Conservation (phyloP, 441 rosid species). For the Melastoma candidum region DNA sequence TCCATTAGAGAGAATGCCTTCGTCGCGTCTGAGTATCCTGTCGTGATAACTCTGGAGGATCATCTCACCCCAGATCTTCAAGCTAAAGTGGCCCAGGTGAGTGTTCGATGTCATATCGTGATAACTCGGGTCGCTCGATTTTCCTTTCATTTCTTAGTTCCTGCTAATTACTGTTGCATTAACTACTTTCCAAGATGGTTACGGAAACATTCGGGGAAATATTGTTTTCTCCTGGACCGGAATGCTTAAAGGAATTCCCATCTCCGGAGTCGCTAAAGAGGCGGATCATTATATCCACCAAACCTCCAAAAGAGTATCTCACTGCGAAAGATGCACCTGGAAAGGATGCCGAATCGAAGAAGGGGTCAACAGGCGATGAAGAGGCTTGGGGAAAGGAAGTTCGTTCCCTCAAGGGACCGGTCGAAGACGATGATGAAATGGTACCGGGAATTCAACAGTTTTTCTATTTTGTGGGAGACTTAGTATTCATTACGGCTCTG, state of each 20-base stretch:
- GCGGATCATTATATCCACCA: slow-evolving; percentile 12
- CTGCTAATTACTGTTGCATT: too few relatives aligned
- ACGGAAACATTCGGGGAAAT: slow-evolving; percentile 12
- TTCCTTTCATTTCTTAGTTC: too few relatives aligned
- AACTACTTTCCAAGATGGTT: slow-evolving; percentile 7
- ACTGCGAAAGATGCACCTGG: slow-evolving; percentile 3
- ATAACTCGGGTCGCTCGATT: too few relatives aligned
- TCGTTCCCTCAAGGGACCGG: background rate
- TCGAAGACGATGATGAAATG: too few relatives aligned
- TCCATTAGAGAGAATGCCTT: slow-evolving; percentile 15
- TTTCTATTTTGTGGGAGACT: too few relatives aligned
- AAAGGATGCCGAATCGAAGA: slow-evolving; percentile 3
- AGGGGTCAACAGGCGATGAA: background rate
- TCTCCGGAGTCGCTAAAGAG: slow-evolving; percentile 9
- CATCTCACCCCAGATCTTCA: slow-evolving; percentile 19
- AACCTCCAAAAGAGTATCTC: slow-evolving; percentile 14
- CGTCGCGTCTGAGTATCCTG: slow-evolving; percentile 14
- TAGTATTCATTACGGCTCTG: too few relatives aligned
- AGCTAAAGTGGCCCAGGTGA: slow-evolving; percentile 11
- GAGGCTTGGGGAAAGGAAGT: slow-evolving; percentile 6
- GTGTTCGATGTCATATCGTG: background rate
- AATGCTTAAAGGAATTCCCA: slow-evolving; percentile 12
- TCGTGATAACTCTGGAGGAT: slow-evolving; percentile 19
- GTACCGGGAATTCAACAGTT: too few relatives aligned
- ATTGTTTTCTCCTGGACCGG: slow-evolving; percentile 8